A percentile compares a stretch with the other conserved stretches of the same genome.
Conservation (phyloP, 225 moss, liverwort and hornwort genomes). For the Physcomitrellopsis africana region DNA sequence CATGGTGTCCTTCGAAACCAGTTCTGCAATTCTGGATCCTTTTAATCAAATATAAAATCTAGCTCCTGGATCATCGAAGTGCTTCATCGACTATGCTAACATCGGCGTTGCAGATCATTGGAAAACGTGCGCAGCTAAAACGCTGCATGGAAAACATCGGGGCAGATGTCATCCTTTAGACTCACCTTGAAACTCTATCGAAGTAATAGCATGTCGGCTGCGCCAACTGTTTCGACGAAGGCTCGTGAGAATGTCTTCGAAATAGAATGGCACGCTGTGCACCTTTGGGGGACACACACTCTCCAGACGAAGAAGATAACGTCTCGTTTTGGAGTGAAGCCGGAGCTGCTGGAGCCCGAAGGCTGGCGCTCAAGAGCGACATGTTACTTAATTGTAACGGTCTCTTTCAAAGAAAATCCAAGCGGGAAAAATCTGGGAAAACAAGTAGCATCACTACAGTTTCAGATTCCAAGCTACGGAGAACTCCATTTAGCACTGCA, state of each 20-base stretch:
- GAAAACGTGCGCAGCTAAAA: conserved; percentile 1
- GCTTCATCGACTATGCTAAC: not conserved
- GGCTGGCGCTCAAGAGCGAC: conserved; percentile 50
- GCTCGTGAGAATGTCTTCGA: conserved; percentile 26
- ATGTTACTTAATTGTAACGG: conserved; percentile 17
- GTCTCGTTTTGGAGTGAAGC: conserved; percentile 34
- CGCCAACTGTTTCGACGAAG: conserved; percentile 33
- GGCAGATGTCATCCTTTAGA: conserved; percentile 7
- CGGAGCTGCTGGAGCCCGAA: conserved; percentile 31
- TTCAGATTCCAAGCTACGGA: not conserved
- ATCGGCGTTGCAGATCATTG: not conserved
- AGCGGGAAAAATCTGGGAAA: conserved; percentile 25
- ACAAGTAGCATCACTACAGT: not conserved
- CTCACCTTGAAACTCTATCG: conserved; percentile 41
- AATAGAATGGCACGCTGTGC: conserved; percentile 28
- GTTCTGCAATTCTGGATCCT: not conserved
- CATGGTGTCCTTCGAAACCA: conserved; percentile 2
- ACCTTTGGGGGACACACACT: conserved; percentile 23
- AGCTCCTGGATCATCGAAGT: not conserved
- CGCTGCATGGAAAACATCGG: not conserved
- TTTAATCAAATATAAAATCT: not conserved
- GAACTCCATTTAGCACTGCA: not conserved
- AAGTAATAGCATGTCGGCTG: conserved; percentile 22
- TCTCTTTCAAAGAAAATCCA: not conserved
- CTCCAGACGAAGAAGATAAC: conserved; percentile 14